Base-by-base conservation (phyloP, 352 stramenopile genomes). In the Phytophthora citricola region DNA sequence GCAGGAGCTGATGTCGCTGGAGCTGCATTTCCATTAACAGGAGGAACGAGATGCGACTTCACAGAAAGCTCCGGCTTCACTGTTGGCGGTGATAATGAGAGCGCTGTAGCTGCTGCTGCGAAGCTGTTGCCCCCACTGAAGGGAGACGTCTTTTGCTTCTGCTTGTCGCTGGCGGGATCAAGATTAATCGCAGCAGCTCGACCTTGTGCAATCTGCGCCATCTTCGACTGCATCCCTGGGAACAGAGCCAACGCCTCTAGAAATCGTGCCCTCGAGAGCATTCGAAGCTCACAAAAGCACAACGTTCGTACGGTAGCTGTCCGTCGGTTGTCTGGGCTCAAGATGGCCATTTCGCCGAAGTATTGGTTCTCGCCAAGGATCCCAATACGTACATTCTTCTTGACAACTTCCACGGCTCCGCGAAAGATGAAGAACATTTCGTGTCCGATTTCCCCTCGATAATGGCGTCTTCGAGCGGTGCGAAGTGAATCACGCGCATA, bases 401-500 rank as follows among this genome's bases (percentile, higher is more conserved):
- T 92, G 56, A 57, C 59, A 6, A 73, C 48, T 54, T 73, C 60
- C 14, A 92, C 83, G n/a, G 80, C 83, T 22, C 83, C 83, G 7
- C 83, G 83, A 39, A 92, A 92, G 45, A 92, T 73, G 29, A 73
- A 73, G 26, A 90, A 91, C 81, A 92, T 90, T 57, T 90, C 81
- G 36, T 90, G 73, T 8, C 81, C 81, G 39, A 90, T 81, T 58
- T 90, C 83, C 9, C 79, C 57, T 91, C 84, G 11, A 92, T 65
- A 51, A 90, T 89, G 12, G 60, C 66, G 39, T 73, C 61, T 5
- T 73, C 66, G 7, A 73, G 77, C 3, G 81, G 75, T 38, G 83
- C 76, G 52, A 92, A 92, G 52, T 83, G 80, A 55, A 92, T 84
- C 69, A 91, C 89, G 26, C 84, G 84, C 84, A 93, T 91, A 43